These are phyloP conservation scores for Clarkia xantiana DNA, from an alignment of 345 rosid species.

Conservation along the genomic window DNA sequence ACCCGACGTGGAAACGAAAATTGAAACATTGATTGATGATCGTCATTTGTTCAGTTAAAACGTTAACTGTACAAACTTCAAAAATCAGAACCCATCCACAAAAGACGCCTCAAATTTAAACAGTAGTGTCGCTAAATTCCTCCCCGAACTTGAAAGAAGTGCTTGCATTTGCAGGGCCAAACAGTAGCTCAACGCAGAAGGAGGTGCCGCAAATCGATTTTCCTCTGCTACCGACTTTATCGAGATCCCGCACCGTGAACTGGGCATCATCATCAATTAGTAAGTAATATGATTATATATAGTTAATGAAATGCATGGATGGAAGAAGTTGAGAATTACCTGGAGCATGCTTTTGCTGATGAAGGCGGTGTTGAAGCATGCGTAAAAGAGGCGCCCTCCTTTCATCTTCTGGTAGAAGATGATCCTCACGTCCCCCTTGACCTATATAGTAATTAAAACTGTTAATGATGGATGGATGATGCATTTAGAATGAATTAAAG, in stretches of 20 bases:
- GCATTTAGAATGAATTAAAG: too few species aligned
- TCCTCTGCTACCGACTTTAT: slow-evolving; percentile 64
- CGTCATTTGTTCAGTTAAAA: too few species aligned
- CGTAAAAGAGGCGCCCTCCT: slow-evolving; percentile 80
- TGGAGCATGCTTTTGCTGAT: slow-evolving; percentile 68
- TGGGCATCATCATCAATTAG: slow-evolving; percentile 11
- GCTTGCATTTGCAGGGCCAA: slow-evolving; percentile 57
- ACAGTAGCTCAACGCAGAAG: slow-evolving; percentile 75
- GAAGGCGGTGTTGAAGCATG: slow-evolving; percentile 83
- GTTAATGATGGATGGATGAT: too few species aligned
- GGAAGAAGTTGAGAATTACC: slow-evolving; percentile 19
- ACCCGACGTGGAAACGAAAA: too few species aligned
- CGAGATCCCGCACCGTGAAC: slow-evolving; percentile 52
- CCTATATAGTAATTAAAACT: too few species aligned
- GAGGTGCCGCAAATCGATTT: slow-evolving; percentile 57
- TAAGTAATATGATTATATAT: background rate
- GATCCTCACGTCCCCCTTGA: slow-evolving; percentile 60
- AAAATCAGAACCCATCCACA: too few species aligned
- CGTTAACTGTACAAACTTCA: too few species aligned
- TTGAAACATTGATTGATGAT: too few species aligned
- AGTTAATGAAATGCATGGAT: background rate
- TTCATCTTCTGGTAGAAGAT: slow-evolving; percentile 80
- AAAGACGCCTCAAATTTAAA: too few species aligned
- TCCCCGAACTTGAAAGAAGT: background rate
- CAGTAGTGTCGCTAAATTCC: background rate